Evolutionary conservation across 345 rosid genomes (phyloP), one percentile per base, ranked within the genome.

Genomic region (Arabidopsis thaliana): DNA sequence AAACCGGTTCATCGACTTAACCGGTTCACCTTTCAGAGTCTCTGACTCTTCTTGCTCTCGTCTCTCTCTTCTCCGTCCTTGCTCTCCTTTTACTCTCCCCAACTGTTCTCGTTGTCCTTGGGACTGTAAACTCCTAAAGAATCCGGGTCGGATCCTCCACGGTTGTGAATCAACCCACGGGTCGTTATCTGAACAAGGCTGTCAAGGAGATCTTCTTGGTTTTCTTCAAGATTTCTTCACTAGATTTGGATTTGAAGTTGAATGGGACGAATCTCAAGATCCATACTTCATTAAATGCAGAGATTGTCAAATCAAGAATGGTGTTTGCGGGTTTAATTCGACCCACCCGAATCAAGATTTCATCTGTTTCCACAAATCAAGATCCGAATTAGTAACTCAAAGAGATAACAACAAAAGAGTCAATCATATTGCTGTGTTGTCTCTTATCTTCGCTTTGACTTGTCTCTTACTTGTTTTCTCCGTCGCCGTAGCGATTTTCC

Each of bases 1-100:
- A 6, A 44, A 48, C 73, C 89, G 62, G 64, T 69, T 85, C 44
- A 82, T 90, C 71, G 73, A 86, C 73, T 72, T 93, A 69, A 78
- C 94, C 46, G 91, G 86, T 40, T 82, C 97, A 0, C 96, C 96
- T 0, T 91, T 91, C 75, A 83, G 89, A 34, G 64, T 87, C 78
- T 87, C 97, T 0, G 92, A 89, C 72, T 81, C 86, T n/a, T 84
- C 85, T 46, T 94, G 97, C 76, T 88, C 96, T 33, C 88, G 96
- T 48, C 88, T 91, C 59, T 83, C 89, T 0, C 65, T 73, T 38
- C 88, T 94, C 36, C 90, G 86, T 53, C 78, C 93, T 36, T 91
- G 96, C 38, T 63, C 84, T 40, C 84, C 81, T 51, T 81, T 81
- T 0, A 73, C 56, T 69, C 85, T 81, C 25, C 87, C 90, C 1